phyloP scores from a whole-genome alignment of 2,329 filamentous ascomycete genomes.

The Herpotrichia juniperi region DNA sequence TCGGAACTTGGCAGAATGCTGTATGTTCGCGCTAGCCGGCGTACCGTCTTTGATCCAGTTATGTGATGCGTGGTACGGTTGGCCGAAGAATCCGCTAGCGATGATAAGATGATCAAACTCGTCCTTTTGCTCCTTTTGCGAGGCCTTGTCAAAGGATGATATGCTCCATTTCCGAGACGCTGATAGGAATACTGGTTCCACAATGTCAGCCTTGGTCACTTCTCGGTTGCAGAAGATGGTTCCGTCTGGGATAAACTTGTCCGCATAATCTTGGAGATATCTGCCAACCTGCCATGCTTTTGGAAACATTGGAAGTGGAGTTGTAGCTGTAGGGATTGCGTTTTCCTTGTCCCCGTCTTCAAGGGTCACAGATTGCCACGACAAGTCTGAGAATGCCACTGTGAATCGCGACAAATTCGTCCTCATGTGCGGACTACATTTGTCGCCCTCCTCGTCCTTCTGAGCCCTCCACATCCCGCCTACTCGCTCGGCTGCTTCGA shows the following conservation, averaged over 20 bases:
- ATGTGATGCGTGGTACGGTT: constrained; percentile 22
- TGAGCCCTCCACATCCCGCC: constrained; percentile 77
- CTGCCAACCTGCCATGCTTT: constrained; percentile 76
- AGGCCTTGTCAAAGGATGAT: constrained; percentile 18
- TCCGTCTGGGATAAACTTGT: constrained; percentile 60
- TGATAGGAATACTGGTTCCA: constrained; percentile 11
- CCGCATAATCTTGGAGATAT: constrained; percentile 71
- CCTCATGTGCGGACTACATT: constrained; percentile 64
- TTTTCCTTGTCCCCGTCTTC: constrained; percentile 11
- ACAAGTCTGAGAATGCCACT: constrained; percentile 67
- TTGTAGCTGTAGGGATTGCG: constrained; percentile 13
- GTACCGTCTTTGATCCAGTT: not conserved
- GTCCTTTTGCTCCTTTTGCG: constrained; percentile 15
- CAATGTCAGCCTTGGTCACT: constrained; percentile 34
- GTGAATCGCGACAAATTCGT: constrained; percentile 81
- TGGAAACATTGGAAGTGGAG: constrained; percentile 67
- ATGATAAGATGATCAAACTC: constrained; percentile 74
- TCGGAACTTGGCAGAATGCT: constrained; percentile 39
- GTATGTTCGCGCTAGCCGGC: constrained; percentile 8
- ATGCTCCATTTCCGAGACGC: constrained; percentile 25
- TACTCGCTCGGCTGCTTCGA: constrained; percentile 68
- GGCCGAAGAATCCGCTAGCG: constrained; percentile 75
- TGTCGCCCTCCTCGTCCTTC: constrained; percentile 58
- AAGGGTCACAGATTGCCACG: constrained; percentile 64
- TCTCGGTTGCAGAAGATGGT: constrained; percentile 57